phyloP scores from a whole-genome alignment of 257 asterid genomes.

The Solanum tarijense region DNA sequence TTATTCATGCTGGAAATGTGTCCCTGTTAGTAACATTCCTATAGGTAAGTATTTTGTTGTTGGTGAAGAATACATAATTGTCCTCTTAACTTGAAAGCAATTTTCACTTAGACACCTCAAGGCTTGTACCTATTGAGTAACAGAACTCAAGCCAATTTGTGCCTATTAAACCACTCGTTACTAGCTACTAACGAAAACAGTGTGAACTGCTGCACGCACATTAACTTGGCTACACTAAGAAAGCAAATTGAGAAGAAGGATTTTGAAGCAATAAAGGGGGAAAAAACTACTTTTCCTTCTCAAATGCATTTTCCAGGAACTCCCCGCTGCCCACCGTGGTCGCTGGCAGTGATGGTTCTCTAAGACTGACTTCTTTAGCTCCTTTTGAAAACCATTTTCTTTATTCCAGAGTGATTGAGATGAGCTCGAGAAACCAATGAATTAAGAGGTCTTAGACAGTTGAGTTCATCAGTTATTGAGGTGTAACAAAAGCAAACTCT shows the following conservation, averaged over 20 bases:
- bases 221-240: neutral
- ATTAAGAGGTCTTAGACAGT: neutral
- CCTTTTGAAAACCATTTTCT: neutral
- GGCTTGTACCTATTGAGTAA: neutral
- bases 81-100: neutral
- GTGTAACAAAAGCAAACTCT: neutral
- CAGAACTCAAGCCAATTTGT: neutral
- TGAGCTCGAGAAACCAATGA: neutral
- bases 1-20: neutral
- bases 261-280: neutral
- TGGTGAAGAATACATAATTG: neutral
- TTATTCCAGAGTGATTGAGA: neutral
- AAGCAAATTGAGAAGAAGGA: neutral
- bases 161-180: neutral
- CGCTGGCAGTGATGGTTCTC: neutral
- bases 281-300: neutral
- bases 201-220: neutral
- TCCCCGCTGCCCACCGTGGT: neutral
- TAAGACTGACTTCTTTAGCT: neutral
- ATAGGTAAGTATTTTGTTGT: neutral
- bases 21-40: neutral
- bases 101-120: neutral
- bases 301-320: neutral
- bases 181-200: neutral
- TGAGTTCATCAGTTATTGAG: neutral